These are phyloP conservation scores for Seminavis robusta DNA, from an alignment of 108 stramenopile species.

Conservation along the genomic window DNA sequence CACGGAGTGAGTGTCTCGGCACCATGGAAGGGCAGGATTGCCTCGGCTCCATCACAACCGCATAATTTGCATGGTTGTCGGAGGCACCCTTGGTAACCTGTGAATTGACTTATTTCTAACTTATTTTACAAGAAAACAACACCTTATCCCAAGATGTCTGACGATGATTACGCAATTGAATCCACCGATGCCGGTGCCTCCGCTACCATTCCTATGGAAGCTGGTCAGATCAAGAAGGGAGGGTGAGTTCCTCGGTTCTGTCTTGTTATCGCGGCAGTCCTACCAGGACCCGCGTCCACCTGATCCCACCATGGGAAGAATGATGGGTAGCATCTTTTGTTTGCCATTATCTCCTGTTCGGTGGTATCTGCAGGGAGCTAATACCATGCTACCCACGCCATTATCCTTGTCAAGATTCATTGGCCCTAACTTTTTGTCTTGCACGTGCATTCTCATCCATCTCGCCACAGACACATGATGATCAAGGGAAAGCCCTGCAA, in stretches of 20 bases:
- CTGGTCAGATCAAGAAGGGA: conserved; percentile 94
- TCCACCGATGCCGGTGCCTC: conserved; percentile 90
- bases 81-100: too few relatives aligned
- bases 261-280: too few relatives aligned
- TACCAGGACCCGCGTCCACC: too few relatives aligned
- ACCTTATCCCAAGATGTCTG: conserved; percentile 82
- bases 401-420: too few relatives aligned
- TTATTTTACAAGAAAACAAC: too few relatives aligned
- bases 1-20: too few relatives aligned
- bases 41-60: too few relatives aligned
- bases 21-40: too few relatives aligned
- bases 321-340: background rate
- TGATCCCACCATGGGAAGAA: background rate
- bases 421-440: background rate
- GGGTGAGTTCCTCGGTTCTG: conserved; percentile 86
- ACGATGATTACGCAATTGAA: conserved; percentile 85
- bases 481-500: conserved; percentile 99
- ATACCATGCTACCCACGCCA: too few relatives aligned
- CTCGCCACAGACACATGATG: conserved; percentile 78
- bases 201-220: conserved; percentile 90
- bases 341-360: background rate
- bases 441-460: background rate
- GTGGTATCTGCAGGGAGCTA: too few relatives aligned
- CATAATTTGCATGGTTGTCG: too few relatives aligned
- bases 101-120: too few relatives aligned